A percentile compares a stretch with the other conserved stretches of the same genome.
These are phyloP conservation scores for Penicillium sp. DNA, from an alignment of 2,329 filamentous ascomycete genomes.

Conservation along the genomic window DNA sequence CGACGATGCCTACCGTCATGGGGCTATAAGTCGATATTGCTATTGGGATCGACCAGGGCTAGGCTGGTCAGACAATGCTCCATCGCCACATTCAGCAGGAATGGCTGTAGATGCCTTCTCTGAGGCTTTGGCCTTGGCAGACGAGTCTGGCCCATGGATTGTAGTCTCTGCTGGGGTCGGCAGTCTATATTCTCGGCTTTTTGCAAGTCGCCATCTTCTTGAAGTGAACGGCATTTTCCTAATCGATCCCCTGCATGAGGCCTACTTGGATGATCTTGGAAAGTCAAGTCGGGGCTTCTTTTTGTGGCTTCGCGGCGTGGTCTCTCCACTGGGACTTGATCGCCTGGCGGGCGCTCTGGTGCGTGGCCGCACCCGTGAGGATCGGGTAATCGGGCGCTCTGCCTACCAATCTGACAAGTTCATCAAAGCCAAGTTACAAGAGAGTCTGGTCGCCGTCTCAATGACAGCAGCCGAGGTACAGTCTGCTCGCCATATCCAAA, in stretches of 20 bases:
- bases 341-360: constrained; percentile 78
- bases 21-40: constrained; percentile 85
- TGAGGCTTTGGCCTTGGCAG: constrained; percentile 76
- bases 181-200: constrained; percentile 85
- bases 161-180: constrained; percentile 84
- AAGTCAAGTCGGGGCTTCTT: constrained; percentile 72
- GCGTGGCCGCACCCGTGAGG: constrained; percentile 73
- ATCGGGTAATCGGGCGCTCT: constrained; percentile 79
- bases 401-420: constrained; percentile 78
- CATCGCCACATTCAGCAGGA: constrained; percentile 87
- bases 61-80: constrained; percentile 86
- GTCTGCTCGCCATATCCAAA: constrained; percentile 77
- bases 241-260: constrained; percentile 87
- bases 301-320: constrained; percentile 81
- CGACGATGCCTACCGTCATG: constrained; percentile 71
- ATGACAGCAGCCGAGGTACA: constrained; percentile 81
- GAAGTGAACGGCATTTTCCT: constrained; percentile 77
- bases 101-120: constrained; percentile 89
- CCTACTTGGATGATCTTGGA: constrained; percentile 68
- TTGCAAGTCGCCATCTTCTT: constrained; percentile 76
- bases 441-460: constrained; percentile 82
- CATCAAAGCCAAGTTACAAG: constrained; percentile 89
- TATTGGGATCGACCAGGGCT: constrained; percentile 92
- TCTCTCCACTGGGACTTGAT: constrained; percentile 84
- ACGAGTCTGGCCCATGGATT: constrained; percentile 86